These are phyloP conservation scores for Solanum bulbocastanum DNA, from an alignment of 257 asterid species.

Conservation along the genomic window DNA sequence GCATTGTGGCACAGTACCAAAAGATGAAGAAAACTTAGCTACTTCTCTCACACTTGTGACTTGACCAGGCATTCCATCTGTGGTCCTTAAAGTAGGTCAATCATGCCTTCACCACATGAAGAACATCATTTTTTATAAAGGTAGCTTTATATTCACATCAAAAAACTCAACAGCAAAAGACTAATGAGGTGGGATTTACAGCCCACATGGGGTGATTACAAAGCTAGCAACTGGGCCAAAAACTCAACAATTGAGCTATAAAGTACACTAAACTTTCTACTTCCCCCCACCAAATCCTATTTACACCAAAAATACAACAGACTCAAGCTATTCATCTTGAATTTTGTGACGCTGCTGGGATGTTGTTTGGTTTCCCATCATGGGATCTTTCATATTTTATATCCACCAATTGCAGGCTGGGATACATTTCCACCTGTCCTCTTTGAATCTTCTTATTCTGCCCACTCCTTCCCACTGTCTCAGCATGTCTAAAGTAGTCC, in stretches of 20 bases:
- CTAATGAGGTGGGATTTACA: background rate
- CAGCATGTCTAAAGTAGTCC: background rate
- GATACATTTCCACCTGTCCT: background rate
- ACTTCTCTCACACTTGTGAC: background rate
- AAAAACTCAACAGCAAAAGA: background rate
- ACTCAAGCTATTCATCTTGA: background rate
- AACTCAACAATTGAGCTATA: background rate
- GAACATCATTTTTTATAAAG: background rate
- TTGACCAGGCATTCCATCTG: background rate
- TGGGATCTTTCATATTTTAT: background rate
- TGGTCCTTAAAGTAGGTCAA: background rate
- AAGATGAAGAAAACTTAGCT: background rate
- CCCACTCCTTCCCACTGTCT: background rate
- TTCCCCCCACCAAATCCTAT: background rate
- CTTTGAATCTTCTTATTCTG: background rate
- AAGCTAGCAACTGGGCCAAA: background rate
- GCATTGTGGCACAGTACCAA: background rate
- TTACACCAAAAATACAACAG: background rate
- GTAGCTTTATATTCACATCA: background rate
- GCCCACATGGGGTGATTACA: background rate
- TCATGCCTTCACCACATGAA: background rate
- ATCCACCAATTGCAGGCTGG: background rate
- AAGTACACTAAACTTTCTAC: background rate
- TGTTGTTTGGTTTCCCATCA: background rate
- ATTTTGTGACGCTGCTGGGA: background rate